These are phyloP conservation scores for Capsicum pubescens DNA, from an alignment of 257 asterid genomes.

Conservation along the genomic window DNA sequence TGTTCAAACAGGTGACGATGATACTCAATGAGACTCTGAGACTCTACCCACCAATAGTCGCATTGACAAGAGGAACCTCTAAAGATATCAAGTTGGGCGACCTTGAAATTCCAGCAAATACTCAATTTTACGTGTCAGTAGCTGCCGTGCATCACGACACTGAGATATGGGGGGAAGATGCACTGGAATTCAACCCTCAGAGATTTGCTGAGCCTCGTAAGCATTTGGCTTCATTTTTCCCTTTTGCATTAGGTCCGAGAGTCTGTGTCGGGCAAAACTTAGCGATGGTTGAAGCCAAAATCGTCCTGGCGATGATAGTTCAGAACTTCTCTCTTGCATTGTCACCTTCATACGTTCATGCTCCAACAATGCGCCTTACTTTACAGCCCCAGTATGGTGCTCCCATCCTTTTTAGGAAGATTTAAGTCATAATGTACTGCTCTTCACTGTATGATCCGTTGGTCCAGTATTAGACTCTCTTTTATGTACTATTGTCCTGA, in stretches of 20 bases:
- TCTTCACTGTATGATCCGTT: neutral
- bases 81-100: conserved; percentile 52
- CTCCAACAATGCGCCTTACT: conserved; percentile 60
- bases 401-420: conserved; percentile 56
- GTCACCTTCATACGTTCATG: conserved; percentile 72
- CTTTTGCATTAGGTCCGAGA: conserved; percentile 71
- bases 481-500: too few species aligned
- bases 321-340: conserved; percentile 49
- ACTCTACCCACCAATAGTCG: conserved; percentile 65
- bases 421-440: conserved; percentile 13
- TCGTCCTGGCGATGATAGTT: conserved; percentile 58
- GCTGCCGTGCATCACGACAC: conserved; percentile 64
- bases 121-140: conserved; percentile 58
- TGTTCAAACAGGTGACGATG: conserved; percentile 54
- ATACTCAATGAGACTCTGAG: conserved; percentile 69
- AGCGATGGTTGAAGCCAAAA: conserved; percentile 65
- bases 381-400: conserved; percentile 72
- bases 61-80: conserved; percentile 49
- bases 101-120: conserved; percentile 60
- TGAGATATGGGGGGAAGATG: conserved; percentile 70
- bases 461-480: too few species aligned
- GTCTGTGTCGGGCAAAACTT: conserved; percentile 76
- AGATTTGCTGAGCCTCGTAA: conserved; percentile 55
- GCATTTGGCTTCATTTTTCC: conserved; percentile 64
- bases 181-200: conserved; percentile 61